Evolutionary conservation across 495 filamentous ascomycete species (phyloP).

Genomic region (Xeromyces bisporus): DNA sequence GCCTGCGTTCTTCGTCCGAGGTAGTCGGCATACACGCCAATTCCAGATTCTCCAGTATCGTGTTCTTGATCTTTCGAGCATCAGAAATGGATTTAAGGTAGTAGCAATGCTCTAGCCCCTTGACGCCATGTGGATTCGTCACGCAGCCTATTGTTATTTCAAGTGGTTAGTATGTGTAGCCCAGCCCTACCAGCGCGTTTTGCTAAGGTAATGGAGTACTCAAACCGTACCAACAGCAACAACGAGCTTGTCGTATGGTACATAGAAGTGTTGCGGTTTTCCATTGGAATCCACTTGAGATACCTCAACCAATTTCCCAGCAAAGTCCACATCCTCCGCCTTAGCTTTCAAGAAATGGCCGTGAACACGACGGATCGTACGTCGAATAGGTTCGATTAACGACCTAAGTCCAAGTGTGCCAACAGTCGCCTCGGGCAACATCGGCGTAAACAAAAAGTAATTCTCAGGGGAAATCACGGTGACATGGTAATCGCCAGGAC

Average conservation of each 20-base stretch:
- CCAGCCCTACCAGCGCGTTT: neutral
- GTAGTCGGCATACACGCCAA: constrained; percentile 86
- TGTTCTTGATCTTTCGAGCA: constrained; percentile 73
- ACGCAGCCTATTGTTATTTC: constrained; percentile 49
- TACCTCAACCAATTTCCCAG: constrained; percentile 76
- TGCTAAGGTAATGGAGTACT: neutral
- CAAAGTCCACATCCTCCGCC: constrained; percentile 82
- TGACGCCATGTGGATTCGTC: constrained; percentile 90
- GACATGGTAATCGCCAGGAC: constrained; percentile 82
- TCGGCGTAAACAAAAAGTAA: constrained; percentile 95
- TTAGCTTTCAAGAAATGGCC: constrained; percentile 82
- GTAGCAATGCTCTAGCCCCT: constrained; percentile 84
- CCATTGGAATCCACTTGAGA: constrained; percentile 56
- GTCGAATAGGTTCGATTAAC: constrained; percentile 79
- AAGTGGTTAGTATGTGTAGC: constrained; percentile 3
- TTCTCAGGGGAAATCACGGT: constrained; percentile 88
- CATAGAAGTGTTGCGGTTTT: constrained; percentile 62
- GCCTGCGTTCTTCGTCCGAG: constrained; percentile 68
- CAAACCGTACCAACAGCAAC: constrained; percentile 57
- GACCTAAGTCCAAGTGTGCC: constrained; percentile 84
- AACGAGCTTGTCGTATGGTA: constrained; percentile 98
- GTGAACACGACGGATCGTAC: constrained; percentile 55
- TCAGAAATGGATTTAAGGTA: constrained; percentile 91
- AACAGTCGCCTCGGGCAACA: constrained; percentile 92
- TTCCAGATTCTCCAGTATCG: constrained; percentile 84